Percentiles rank a stretch among this genome's conserved stretches.
Conservation (phyloP, 768 basidiomycete genomes). For the Leccinum longicurvipes region DNA sequence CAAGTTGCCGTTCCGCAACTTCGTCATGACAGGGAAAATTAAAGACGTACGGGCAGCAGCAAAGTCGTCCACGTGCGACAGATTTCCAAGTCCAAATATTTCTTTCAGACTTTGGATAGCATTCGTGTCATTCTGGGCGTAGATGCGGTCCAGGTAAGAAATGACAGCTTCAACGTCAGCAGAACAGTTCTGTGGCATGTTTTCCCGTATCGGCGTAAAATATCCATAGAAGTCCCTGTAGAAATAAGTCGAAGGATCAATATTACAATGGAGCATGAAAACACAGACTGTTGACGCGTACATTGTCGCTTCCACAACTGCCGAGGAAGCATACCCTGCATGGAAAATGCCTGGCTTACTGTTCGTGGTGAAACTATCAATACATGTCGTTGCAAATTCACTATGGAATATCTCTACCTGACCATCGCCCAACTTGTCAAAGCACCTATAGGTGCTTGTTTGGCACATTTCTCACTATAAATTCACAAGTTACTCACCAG, state of each 20-base stretch:
- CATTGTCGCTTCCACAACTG: constrained; percentile 44
- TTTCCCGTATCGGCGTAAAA: constrained; percentile 65
- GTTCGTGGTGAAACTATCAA: constrained; percentile 8
- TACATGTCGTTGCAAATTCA: not conserved
- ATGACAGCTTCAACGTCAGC: constrained; percentile 67
- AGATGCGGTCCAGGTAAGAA: constrained; percentile 56
- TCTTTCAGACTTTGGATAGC: constrained; percentile 56
- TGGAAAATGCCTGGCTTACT: constrained; percentile 39
- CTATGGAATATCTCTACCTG: constrained; percentile 40
- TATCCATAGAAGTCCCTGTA: constrained; percentile 40
- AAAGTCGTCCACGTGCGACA: constrained; percentile 65
- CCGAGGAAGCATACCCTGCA: constrained; percentile 45
- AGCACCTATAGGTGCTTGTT: constrained; percentile 26
- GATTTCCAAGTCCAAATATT: constrained; percentile 52
- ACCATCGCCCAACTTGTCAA: constrained; percentile 66
- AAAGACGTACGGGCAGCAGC: constrained; percentile 48
- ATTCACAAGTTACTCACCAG: constrained; percentile 18
- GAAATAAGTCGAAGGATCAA: not conserved
- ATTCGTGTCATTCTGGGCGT: constrained; percentile 39
- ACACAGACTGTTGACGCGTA: constrained; percentile 17
- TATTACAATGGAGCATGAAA: not conserved
- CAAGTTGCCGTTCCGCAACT: constrained; percentile 24
- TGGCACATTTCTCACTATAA: not conserved
- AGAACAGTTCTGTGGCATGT: constrained; percentile 73
- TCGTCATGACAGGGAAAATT: not conserved